phyloP scores from a whole-genome alignment of 768 basidiomycete genomes.

The Rhodotorula babjevae region DNA sequence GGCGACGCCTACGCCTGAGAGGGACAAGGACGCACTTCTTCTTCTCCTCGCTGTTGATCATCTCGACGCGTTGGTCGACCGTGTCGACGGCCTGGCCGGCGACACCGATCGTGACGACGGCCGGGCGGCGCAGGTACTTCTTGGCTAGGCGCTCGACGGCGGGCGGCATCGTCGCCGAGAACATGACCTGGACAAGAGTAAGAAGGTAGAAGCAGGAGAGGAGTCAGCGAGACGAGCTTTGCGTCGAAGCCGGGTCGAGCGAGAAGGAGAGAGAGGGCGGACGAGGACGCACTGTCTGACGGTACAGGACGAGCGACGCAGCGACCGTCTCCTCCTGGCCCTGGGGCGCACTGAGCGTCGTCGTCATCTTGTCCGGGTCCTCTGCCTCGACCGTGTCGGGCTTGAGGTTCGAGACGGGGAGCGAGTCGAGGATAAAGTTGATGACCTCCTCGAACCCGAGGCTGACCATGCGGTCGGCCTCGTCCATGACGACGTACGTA shows the following conservation, averaged over 20 bases:
- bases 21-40: constrained; percentile 59
- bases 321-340: constrained; percentile 22
- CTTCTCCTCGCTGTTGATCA: constrained; percentile 87
- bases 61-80: constrained; percentile 93
- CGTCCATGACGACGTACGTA: constrained; percentile 98
- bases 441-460: constrained; percentile 93
- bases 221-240: background rate
- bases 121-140: constrained; percentile 88
- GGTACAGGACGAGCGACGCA: constrained; percentile 30
- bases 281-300: constrained; percentile 38
- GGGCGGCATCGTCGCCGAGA: constrained; percentile 61
- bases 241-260: too few species aligned
- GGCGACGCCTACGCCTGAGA: too few species aligned
- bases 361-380: constrained; percentile 71
- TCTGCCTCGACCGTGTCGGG: constrained; percentile 65
- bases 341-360: constrained; percentile 48
- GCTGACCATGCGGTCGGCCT: constrained; percentile 98
- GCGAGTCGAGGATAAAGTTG: constrained; percentile 86
- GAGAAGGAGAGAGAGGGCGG: background rate
- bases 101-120: constrained; percentile 94
- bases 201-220: background rate
- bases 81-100: constrained; percentile 97
- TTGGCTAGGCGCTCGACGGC: constrained; percentile 62
- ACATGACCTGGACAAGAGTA: constrained; percentile 54
- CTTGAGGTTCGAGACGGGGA: constrained; percentile 80